Evolutionary conservation across 306 rosid species (phyloP), one percentile per base, ranked within the genome.

Genomic region (Dicorynia guianensis): DNA sequence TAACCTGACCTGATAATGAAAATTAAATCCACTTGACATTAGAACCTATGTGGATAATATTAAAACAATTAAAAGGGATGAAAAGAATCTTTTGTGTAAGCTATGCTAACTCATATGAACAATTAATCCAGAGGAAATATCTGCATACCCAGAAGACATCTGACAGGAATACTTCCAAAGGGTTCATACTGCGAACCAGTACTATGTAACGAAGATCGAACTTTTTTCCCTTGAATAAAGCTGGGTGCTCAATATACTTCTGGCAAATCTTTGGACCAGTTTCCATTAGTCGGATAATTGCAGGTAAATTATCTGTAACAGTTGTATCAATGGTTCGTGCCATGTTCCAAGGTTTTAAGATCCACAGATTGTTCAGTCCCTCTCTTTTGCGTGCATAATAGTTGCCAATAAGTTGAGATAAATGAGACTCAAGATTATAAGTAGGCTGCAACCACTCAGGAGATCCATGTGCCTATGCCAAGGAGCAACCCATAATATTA

Each of bases 331-430:
- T 95, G 48, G 98, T 95, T 15, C 97, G 87, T 77, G 97, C 98
- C 98, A 95, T 95, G 81, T 95, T 95, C 98, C 98, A 95, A 14
- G 98, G 98, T 85, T 92, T 95, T 75, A 92, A 74, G 87, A 95
- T 92, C 98, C 98, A 95, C 58, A 90, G 76, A 76, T 92, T 87
- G 90, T 90, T 77, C 49, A 66, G 81, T 14, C 92, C 93, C 67
- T 92, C 89, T 80, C 87, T 87, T 82, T 87, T 79, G 53, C 97
- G 97, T 35, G 72, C 80, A 80, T 9, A 68, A 71, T 88, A 90
- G 71, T 95, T 92, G 57, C 98, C 98, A 77, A 92, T 95, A 69
- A 95, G 93, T 67, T 92, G 95, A 79, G 96, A 72, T 42, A 92
- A 85, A 46, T 95, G 89, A 14, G 85, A 88, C 79, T 92, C 97